Base-by-base conservation (phyloP, 805 yeast species). In the Myxozyma neglecta region DNA sequence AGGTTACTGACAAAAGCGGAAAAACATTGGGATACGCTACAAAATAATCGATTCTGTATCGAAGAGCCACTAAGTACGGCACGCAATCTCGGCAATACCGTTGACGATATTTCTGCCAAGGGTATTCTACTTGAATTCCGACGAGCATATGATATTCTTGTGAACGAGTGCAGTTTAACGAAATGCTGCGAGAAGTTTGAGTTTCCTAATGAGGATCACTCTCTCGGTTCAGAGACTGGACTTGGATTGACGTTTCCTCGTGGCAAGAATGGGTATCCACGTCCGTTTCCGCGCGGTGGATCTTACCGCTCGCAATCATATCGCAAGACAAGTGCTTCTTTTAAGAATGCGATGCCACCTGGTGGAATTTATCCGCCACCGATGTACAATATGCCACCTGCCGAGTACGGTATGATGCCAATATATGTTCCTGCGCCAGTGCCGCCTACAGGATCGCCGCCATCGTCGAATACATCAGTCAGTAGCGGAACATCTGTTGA, bases 71-170 rank as follows among this genome's bases (percentile, higher is more conserved):
- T 69, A 47, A 56, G 48, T 10, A 56, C 63, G 42, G 43, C 63
- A 43, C 65, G 71, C 16, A 69, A 69, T 52, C 57, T 69, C 14
- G 71, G 71, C 11, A 69, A 69, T 44, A 69, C 71, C 6, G 71
- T 66, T 8, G 71, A 69, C 46, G 71, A 69, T 39, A 66, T 60
- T 37, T 65, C 70, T 13, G 68, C 69, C 43, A 66, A 66, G 50
- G 71, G 71, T 11, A 53, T 69, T 32, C 60, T 58, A 29, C 60
- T 68, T 13, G 71, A 69, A 53, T 69, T 69, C 35, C 60, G 70
- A 10, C 62, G 71, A 16, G 69, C 70, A 40, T 69, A 44, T 46
- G 63, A 58, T 16, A 46, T 59, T n/a, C 53, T 64, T 11, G 51
- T 44, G 29, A 53, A 48, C 32, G 59, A 57, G 13, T 53, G 55